Evolutionary conservation across 2,329 filamentous ascomycete genomes (phyloP), one percentile per base, ranked within the genome.

Genomic region (Claviceps africana): DNA sequence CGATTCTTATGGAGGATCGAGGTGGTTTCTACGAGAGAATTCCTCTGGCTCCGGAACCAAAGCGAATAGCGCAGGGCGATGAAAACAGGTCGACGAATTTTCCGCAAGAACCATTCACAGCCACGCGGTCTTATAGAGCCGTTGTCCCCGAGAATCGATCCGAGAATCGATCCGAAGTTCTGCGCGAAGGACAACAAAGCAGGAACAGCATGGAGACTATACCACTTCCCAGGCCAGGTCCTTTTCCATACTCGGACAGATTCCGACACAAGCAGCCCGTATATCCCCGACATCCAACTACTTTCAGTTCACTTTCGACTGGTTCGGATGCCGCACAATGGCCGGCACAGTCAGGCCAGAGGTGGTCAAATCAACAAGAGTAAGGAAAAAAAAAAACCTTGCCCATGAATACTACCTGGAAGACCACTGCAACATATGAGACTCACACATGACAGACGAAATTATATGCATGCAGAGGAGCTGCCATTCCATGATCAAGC

Each of bases 1-100:
- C 64, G 19, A 61, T 70, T 47, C 51, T 69, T 56, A 70, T 71
- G 67, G 67, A 70, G 55, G 66, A 70, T 57, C 62, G 66, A 31
- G 67, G 66, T 52, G 65, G 66, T 17, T 68, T 69, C 51, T 66
- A 60, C 54, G 67, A 67, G 55, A 65, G 64, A 52, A 59, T 69
- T 37, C 55, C 51, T 25, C 10, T 51, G 30, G 31, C 37, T 2
- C 42, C 31, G 25, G 48, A 51, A 22, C 39, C 51, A 43, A 51
- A 21, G 30, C 9, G 9, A 25, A 22, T 35, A 9, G 19, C 42
- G n/a, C 51, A 51, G 30, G 28, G 28, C 19, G 21, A 51, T 39
- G 47, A 51, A n/a, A 13, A n/a, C 21, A 22, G 35, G 17, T 39
- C n/a, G 11, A 9, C 42, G 15, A 10, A 35, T 11, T 19, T 43